Base-by-base conservation (phyloP, 108 stramenopile genomes). In the Fistulifera pelliculosa region DNA sequence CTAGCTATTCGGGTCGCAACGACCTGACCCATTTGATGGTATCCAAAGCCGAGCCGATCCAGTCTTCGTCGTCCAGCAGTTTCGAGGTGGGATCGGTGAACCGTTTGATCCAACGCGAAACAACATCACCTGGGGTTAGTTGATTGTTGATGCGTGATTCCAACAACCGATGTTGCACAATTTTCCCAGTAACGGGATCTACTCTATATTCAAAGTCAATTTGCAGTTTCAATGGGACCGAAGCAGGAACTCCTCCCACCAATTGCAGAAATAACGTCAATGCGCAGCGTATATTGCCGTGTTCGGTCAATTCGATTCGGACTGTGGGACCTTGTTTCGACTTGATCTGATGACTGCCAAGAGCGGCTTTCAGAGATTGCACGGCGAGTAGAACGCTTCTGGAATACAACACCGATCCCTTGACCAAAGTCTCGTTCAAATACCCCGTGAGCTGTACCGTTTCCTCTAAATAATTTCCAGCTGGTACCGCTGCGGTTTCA, bases 131-230 rank as follows among this genome's bases (percentile, higher is more conserved):
- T 14, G 82, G 80, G 21, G 82, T 81, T 52, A 83, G 52, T 42
- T 80, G 77, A 22, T 76, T 82, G 61, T 88, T 88, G 56, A 88
- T 44, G 17, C 76, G 62, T 22, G 87, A 76, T 62, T 88, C 87
- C 8, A 83, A 44, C 45, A 88, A 50, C 18, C 54, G 43, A 41
- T 88, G 87, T 53, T 80, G 72, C 0, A 47, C n/a, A 13, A 88
- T 76, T 45, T 48, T 62, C 5, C 87, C 82, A 27, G 62, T 47
- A 12, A 50, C 39, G 0, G 60, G 41, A 62, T 81, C 77, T 13
- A 84, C 31, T 19, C 45, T 42, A 61, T 84, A 88, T 43, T 77
- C 76, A 5, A 78, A 84, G 17, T 60, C 59, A 16, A 87, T 21
- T 54, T 81, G 66, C 15, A 88, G 49, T 43, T 75, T 74, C 10